phyloP scores from a whole-genome alignment of 2,329 filamentous ascomycete genomes.

The Capronia epimyces region DNA sequence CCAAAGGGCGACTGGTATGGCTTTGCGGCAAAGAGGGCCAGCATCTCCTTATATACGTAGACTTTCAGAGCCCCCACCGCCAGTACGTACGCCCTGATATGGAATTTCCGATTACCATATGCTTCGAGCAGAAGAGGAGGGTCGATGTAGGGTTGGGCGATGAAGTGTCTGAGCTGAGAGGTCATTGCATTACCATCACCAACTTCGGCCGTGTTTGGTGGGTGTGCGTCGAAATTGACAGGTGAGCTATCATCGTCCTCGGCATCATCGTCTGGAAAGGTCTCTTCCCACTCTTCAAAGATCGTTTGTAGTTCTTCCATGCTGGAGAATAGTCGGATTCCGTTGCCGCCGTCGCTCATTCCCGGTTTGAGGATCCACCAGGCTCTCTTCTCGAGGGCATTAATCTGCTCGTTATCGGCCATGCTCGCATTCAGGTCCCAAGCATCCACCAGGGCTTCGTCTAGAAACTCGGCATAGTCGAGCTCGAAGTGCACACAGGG shows the following conservation, averaged over 20 bases:
- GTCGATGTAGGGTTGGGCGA: constrained; percentile 91
- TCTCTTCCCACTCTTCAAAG: constrained; percentile 85
- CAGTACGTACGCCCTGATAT: constrained; percentile 87
- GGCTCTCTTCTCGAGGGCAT: constrained; percentile 48
- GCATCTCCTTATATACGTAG: constrained; percentile 84
- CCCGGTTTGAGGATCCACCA: constrained; percentile 99
- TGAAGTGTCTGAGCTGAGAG: constrained; percentile 89
- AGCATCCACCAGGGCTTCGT: constrained; percentile 84
- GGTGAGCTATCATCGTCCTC: constrained; percentile 37
- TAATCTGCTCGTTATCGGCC: constrained; percentile 56
- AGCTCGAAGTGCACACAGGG: constrained; percentile 82
- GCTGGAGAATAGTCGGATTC: constrained; percentile 80
- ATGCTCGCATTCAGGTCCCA: constrained; percentile 80
- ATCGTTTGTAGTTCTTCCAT: constrained; percentile 78
- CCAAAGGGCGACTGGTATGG: constrained; percentile 60
- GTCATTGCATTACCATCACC: constrained; percentile 60
- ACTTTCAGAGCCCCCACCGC: constrained; percentile 71
- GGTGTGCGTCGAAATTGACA: constrained; percentile 26
- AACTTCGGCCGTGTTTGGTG: neutral
- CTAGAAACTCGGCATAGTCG: constrained; percentile 93
- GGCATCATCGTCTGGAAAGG: constrained; percentile 58
- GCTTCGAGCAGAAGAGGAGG: constrained; percentile 69
- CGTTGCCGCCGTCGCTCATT: constrained; percentile 94
- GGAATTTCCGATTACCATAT: constrained; percentile 73
- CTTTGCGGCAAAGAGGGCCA: constrained; percentile 80